Evolutionary conservation across 352 stramenopile species (phyloP), one percentile per base, ranked within the genome.

Genomic region (Phytophthora uliginosa): DNA sequence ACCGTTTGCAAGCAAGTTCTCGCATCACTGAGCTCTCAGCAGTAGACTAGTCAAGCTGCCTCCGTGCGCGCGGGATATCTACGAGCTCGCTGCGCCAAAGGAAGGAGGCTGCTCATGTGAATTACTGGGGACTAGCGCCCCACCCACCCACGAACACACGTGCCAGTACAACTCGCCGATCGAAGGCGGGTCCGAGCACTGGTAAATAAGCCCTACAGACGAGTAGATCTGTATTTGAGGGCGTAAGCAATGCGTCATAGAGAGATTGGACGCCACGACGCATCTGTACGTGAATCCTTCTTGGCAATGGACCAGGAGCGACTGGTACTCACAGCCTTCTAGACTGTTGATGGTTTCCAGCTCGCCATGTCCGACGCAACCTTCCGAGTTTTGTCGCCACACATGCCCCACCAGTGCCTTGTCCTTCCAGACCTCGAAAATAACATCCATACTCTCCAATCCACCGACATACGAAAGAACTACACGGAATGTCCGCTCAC

Each of bases 211-310:
- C 20, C 81, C 83, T 0, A 66, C 55, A 33, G 59, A 69, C n/a
- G 79, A 76, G 65, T 88, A 93, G 7, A 93, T 73, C 68, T 93
- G 81, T 38, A 91, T 59, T 12, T 76, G 77, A 63, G 83, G 77
- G 20, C 57, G 68, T 48, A 81, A 60, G 18, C 59, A 64, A 57
- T 57, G 57, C 31, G 62, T 72, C 28, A 76, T 77, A 38, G 38
- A 70, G 12, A 73, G 48, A 40, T 71, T 84, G n/a, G 73, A 83
- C 8, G 69, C 75, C 8, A 87, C 79, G 24, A 80, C 51, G 50
- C 72, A 83, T 54, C 73, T 75, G 66, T 89, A 89, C 28, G 54
- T 66, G 42, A 79, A 81, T 0, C 72, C 81, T 67, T 54, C 26
- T 13, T 64, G 59, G n/a, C 79, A 84, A 7, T 58, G 53, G 2